A percentile compares a stretch with the other conserved stretches of the same genome.
Conservation (phyloP, 805 yeast species). For the Metahyphopichia silvanorum region DNA sequence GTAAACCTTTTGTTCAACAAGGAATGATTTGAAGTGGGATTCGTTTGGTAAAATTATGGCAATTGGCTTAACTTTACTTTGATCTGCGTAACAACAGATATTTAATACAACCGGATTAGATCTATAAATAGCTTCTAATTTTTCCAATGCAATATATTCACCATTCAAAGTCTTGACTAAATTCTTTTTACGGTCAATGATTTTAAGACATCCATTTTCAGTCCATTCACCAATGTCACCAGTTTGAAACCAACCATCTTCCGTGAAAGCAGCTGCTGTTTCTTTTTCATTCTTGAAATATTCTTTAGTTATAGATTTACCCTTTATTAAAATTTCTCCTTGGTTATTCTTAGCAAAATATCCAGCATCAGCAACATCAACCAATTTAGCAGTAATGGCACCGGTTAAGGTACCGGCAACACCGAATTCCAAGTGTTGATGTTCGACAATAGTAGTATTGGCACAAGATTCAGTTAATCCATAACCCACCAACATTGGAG, state of each 20-base stretch:
- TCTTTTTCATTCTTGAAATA: constrained; percentile 84
- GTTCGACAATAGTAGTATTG: constrained; percentile 69
- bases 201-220: constrained; percentile 67
- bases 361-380: constrained; percentile 89
- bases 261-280: constrained; percentile 67
- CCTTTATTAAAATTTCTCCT: constrained; percentile 86
- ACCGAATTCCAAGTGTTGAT: constrained; percentile 63
- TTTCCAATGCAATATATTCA: constrained; percentile 96
- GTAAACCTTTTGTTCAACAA: constrained; percentile 50
- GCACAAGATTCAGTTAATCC: constrained; percentile 97
- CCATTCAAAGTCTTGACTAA: constrained; percentile 94
- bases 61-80: constrained; percentile 81
- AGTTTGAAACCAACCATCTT: constrained; percentile 92
- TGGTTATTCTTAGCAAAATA: constrained; percentile 86
- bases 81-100: constrained; percentile 92
- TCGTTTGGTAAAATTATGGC: constrained; percentile 87
- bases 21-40: constrained; percentile 49
- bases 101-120: constrained; percentile 74
- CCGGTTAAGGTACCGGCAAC: constrained; percentile 83
- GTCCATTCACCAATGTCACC: constrained; percentile 98
- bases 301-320: constrained; percentile 68
- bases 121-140: constrained; percentile 87
- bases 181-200: constrained; percentile 94
- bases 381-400: constrained; percentile 79
- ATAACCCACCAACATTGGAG: constrained; percentile 90